Evolutionary conservation across 2,329 filamentous ascomycete species (phyloP).

Genomic region (Sclerotinia sclerotiorum): DNA sequence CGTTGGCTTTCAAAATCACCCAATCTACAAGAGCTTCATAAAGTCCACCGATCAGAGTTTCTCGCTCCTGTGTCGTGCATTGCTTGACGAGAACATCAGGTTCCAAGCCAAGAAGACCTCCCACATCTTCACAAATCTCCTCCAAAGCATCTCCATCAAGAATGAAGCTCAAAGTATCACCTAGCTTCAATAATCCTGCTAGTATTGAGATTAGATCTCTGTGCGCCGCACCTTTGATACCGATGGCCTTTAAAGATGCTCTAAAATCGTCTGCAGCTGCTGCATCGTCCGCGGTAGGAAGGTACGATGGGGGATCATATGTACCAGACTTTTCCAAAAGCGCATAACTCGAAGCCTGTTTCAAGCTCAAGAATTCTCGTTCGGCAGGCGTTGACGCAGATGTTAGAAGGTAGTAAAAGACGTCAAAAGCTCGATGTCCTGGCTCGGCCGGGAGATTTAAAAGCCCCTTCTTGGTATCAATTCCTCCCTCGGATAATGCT

Average conservation of each 20-base stretch:
- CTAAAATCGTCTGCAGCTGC: constrained; percentile 94
- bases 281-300: constrained; percentile 88
- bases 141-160: constrained; percentile 83
- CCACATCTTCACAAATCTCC: constrained; percentile 85
- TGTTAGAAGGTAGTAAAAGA: constrained; percentile 94
- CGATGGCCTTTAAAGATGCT: constrained; percentile 81
- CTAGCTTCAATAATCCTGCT: constrained; percentile 84
- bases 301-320: constrained; percentile 80
- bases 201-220: constrained; percentile 83
- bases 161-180: constrained; percentile 82
- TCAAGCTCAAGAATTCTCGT: constrained; percentile 81
- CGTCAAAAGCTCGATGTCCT: constrained; percentile 91
- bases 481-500: constrained; percentile 80
- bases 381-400: constrained; percentile 88
- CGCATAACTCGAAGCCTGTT: constrained; percentile 72
- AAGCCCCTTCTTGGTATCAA: constrained; percentile 79
- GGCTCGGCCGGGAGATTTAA: constrained; percentile 75
- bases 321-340: constrained; percentile 81
- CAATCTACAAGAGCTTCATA: constrained; percentile 96
- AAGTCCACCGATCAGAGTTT: constrained; percentile 77
- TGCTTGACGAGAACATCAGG: constrained; percentile 77
- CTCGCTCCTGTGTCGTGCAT: constrained; percentile 80
- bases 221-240: constrained; percentile 83
- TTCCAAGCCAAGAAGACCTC: constrained; percentile 80
- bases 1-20: constrained; percentile 87